Evolutionary conservation across 768 basidiomycete genomes (phyloP), one percentile per base, ranked within the genome.

Genomic region (Naganishia vaughanmartiniae): DNA sequence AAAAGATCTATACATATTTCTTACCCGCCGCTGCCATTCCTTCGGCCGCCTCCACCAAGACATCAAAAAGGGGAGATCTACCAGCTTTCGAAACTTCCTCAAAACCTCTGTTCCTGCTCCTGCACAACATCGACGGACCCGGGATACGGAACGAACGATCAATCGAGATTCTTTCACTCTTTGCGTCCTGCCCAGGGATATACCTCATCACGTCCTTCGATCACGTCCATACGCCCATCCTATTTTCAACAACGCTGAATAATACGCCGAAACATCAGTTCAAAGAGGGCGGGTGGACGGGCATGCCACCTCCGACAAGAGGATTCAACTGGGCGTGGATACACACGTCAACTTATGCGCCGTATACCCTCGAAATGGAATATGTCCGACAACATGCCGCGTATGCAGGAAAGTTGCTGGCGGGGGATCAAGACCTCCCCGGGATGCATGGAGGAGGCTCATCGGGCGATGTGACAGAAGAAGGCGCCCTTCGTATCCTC

Each of bases 111-210:
- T 92, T 88, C 78, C 83, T 98, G 72, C 81, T 95, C 76, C 83
- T 96, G 28, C 93, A 98, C 84, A 94, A 91, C 82, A 88, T 97
- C 80, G 94, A 97, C 75, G 85, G 89, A 0, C 85, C 88, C 0
- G 82, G 87, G 7, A 82, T 96, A 30, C 89, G 92, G 46, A 80
- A 84, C 0, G 75, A 85, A 24, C 89, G 88, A 74, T 83, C 88
- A 24, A 87, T 87, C 76, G 84, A 89, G 0, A 84, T 86, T 48
- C 85, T 98, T 45, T 86, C 88, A 0, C 83, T 90, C 21, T 86
- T 97, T 54, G 90, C 90, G 0, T 85, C 87, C 26, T 87, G 86
- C 63, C 87, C 89, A 6, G 84, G 86, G 73, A 89, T 97, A 72
- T 93, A 93, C 80, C 79, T 98, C 73, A 84, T 88, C 57, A 90